A percentile compares a stretch with the other conserved stretches of the same genome.
Conservation (phyloP, 1,284 basidiomycete genomes). For the Violaceomyces palustris region DNA sequence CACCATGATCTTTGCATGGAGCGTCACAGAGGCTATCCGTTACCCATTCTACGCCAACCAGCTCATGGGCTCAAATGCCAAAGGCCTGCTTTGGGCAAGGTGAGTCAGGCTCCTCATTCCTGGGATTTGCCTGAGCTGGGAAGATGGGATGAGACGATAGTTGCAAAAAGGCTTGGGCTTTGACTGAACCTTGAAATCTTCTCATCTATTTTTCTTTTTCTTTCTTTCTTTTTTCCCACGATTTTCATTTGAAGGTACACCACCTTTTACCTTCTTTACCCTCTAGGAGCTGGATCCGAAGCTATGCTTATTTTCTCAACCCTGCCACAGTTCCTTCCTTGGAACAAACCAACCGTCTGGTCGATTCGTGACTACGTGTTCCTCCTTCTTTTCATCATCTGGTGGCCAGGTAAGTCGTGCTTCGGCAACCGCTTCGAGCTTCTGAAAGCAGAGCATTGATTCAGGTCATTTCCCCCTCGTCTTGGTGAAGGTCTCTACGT, state of each 20-base stretch:
- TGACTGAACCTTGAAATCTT: too few species aligned
- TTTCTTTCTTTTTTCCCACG: neutral
- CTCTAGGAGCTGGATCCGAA: slow-evolving; percentile 83
- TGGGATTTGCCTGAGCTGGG: too few species aligned
- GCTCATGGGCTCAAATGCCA: slow-evolving; percentile 54
- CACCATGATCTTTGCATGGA: slow-evolving; percentile 91
- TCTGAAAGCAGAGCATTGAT: too few species aligned
- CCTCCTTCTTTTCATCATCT: slow-evolving; percentile 67
- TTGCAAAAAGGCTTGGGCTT: too few species aligned
- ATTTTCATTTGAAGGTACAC: slow-evolving; percentile 63
- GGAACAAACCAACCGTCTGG: slow-evolving; percentile 26
- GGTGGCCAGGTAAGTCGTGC: slow-evolving; percentile 75
- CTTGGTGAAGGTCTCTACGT: slow-evolving; percentile 66
- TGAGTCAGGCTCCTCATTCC: slow-evolving; percentile 51
- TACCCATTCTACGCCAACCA: slow-evolving; percentile 81
- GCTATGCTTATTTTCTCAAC: slow-evolving; percentile 77
- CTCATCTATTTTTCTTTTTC: too few species aligned
- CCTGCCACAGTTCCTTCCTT: slow-evolving; percentile 58
- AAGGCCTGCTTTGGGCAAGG: slow-evolving; percentile 43
- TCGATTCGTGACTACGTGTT: slow-evolving; percentile 53
- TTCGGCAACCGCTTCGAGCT: too few species aligned
- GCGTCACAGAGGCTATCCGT: slow-evolving; percentile 81
- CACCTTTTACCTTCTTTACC: slow-evolving; percentile 87
- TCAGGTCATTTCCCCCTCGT: neutral
- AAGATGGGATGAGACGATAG: too few species aligned